Conservation (phyloP, 2,329 filamentous ascomycete species). For the Sordariomycetes sp. region DNA sequence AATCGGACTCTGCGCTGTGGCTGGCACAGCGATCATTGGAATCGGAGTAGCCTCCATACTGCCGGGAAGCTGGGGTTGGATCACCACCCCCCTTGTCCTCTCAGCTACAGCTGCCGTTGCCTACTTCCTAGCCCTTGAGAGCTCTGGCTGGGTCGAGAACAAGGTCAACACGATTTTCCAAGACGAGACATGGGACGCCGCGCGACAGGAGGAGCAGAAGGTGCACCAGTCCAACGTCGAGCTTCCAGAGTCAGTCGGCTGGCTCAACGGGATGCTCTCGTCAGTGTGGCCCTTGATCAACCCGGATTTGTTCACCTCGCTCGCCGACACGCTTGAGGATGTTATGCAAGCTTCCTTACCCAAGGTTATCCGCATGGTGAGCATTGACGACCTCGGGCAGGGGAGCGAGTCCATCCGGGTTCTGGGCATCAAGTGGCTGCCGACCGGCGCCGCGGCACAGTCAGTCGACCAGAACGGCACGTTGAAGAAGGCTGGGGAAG, state of each 20-base stretch:
- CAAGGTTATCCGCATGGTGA: conserved; percentile 83
- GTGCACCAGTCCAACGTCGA: not conserved
- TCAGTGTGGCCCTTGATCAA: conserved; percentile 88
- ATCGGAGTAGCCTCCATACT: not conserved
- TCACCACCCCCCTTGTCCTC: not conserved
- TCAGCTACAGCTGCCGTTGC: not conserved
- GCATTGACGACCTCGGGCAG: conserved; percentile 90
- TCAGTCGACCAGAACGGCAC: conserved; percentile 50
- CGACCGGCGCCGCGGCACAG: not conserved
- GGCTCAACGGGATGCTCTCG: conserved; percentile 84
- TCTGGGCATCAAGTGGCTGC: conserved; percentile 74
- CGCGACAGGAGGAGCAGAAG: not conserved
- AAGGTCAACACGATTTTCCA: not conserved
- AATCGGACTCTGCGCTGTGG: not conserved
- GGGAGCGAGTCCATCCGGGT: conserved; percentile 85
- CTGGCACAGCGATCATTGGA: not conserved
- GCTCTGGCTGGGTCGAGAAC: conserved; percentile 1
- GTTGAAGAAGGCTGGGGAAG: conserved; percentile 47
- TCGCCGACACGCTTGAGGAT: conserved; percentile 77
- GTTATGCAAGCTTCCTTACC: conserved; percentile 96
- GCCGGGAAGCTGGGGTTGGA: not conserved
- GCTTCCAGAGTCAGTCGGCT: conserved; percentile 22
- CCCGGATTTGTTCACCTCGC: conserved; percentile 84
- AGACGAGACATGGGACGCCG: conserved; percentile 1
- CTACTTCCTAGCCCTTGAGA: not conserved